phyloP scores from a whole-genome alignment of 805 yeast species.

The Cyberlindnera xishuangbannaensis region DNA sequence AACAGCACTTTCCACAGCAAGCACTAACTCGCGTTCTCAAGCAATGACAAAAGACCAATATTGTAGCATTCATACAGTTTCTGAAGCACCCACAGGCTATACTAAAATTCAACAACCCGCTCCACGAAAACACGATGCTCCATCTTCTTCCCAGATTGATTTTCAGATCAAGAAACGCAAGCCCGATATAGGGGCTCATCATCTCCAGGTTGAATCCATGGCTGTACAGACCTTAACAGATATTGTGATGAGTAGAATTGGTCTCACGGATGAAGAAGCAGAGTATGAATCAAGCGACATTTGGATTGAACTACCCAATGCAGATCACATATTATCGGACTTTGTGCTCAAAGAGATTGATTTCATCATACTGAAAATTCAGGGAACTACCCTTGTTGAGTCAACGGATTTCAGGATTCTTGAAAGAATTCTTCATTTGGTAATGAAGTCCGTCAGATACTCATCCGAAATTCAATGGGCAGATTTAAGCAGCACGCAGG shows the following conservation, averaged over 20 bases:
- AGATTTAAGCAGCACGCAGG: no score
- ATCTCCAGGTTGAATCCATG: conserved; percentile 14
- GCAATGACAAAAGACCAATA: no score
- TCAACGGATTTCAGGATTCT: conserved; percentile 27
- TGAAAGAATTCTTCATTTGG: conserved; percentile 29
- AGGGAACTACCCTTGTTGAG: no score
- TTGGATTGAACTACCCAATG: conserved; percentile 22
- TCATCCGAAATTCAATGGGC: conserved; percentile 21
- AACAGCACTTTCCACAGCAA: neutral
- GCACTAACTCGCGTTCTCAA: no score
- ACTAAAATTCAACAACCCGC: neutral
- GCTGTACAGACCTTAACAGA: conserved; percentile 7
- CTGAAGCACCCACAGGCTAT: no score
- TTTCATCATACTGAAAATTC: conserved; percentile 16
- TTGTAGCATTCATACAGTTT: no score
- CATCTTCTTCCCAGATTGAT: neutral
- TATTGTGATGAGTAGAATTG: conserved; percentile 11
- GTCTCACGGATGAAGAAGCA: conserved; percentile 24
- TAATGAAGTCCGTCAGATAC: conserved; percentile 24
- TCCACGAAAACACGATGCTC: neutral
- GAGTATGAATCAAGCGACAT: conserved; percentile 22
- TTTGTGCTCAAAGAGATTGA: conserved; percentile 21
- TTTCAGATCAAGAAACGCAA: conserved; percentile 15
- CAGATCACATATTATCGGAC: conserved; percentile 17
- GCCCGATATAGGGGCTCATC: conserved; percentile 14